Percentiles rank a stretch among this genome's conserved stretches.
phyloP scores from a whole-genome alignment of 768 basidiomycete species.

The Lactarius trivialis region DNA sequence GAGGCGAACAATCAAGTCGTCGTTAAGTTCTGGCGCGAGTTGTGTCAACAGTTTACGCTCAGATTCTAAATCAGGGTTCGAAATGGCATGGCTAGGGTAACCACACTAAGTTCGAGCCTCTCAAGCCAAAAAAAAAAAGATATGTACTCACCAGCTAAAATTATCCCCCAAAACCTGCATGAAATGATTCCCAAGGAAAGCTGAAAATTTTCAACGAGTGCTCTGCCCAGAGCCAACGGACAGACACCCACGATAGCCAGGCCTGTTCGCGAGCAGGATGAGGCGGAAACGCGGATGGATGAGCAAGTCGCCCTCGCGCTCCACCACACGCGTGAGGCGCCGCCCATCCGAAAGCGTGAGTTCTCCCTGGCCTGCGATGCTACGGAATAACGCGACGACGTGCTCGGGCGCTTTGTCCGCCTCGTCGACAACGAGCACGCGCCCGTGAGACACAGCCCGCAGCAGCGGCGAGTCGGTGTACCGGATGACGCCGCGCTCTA shows the following conservation, averaged over 20 bases:
- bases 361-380: slow-evolving; percentile 59
- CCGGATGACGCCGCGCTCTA: slow-evolving; percentile 50
- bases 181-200: slow-evolving; percentile 70
- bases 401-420: slow-evolving; percentile 71
- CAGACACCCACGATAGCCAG: slow-evolving; percentile 53
- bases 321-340: slow-evolving; percentile 40
- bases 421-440: slow-evolving; percentile 65
- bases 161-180: slow-evolving; percentile 65
- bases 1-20: slow-evolving; percentile 48
- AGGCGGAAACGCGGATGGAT: slow-evolving; percentile 61
- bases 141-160: slow-evolving; percentile 40
- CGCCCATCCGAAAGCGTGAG: slow-evolving; percentile 59
- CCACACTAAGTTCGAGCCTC: neutral
- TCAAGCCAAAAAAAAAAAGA: neutral
- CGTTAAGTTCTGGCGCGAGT: slow-evolving; percentile 52
- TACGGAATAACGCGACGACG: slow-evolving; percentile 64
- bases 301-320: slow-evolving; percentile 48
- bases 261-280: slow-evolving; percentile 57
- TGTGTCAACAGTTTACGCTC: slow-evolving; percentile 53
- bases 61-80: slow-evolving; percentile 62
- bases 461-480: slow-evolving; percentile 63
- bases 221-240: neutral
- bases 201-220: slow-evolving; percentile 28
- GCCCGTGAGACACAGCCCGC: slow-evolving; percentile 52
- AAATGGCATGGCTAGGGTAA: slow-evolving; percentile 44